Percentiles rank a stretch among this genome's conserved stretches.
Evolutionary conservation across 2,329 filamentous ascomycete genomes (phyloP).

Genomic region (Fusarium tupiense): DNA sequence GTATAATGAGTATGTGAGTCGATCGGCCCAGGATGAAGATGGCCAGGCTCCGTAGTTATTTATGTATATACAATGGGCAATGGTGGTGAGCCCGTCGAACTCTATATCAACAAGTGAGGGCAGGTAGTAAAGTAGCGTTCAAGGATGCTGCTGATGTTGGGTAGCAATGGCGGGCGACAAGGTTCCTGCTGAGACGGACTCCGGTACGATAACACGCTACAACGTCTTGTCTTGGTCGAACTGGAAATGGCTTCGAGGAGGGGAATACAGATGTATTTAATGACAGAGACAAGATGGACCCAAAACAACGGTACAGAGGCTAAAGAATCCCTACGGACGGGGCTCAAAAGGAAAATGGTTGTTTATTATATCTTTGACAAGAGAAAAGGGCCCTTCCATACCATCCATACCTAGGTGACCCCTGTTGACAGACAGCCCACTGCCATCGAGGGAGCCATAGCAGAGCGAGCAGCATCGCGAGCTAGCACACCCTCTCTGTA

Average conservation of each 20-base stretch:
- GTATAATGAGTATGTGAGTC: background rate
- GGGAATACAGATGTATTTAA: conserved; percentile 40
- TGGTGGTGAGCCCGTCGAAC: background rate
- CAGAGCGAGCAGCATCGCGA: background rate
- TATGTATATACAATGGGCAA: background rate
- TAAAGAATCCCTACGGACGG: conserved; percentile 35
- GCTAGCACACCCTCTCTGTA: conserved; percentile 15
- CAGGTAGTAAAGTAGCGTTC: conserved; percentile 4
- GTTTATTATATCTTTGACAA: conserved; percentile 39
- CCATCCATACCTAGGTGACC: conserved; percentile 3
- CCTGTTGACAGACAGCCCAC: conserved; percentile 37
- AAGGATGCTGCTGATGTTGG: conserved; percentile 2
- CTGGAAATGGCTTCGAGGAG: conserved; percentile 12
- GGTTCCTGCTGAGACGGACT: conserved; percentile 13
- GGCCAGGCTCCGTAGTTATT: background rate
- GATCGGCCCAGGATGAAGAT: background rate
- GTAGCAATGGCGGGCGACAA: conserved; percentile 12
- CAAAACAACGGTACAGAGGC: conserved; percentile 34
- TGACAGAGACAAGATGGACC: conserved; percentile 34
- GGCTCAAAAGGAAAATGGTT: conserved; percentile 38
- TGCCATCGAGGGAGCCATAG: conserved; percentile 18
- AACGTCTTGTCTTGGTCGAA: conserved; percentile 21
- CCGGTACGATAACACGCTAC: conserved; percentile 13
- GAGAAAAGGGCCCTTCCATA: conserved; percentile 22
- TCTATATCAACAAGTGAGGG: conserved; percentile 11